A percentile compares a stretch with the other conserved stretches of the same genome.
Evolutionary conservation across 257 asterid genomes (phyloP).

Genomic region (Leptodermis oblonga): DNA sequence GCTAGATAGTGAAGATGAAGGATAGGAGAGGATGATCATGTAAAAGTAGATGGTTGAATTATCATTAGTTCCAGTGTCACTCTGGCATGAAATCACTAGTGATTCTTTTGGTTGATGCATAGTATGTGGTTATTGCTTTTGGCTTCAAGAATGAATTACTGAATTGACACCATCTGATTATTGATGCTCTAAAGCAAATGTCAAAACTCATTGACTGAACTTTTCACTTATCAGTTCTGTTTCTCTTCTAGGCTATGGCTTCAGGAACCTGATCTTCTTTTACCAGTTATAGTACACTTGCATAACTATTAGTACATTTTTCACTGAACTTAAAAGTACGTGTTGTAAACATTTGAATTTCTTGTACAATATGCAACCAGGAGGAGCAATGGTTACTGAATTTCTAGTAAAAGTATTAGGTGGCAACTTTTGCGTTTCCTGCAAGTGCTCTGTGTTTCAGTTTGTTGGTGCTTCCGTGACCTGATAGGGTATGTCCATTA

Average conservation of each 20-base stretch:
- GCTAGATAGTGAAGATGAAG: slow-evolving; percentile 49
- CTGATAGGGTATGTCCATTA: background rate
- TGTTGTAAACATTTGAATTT: background rate
- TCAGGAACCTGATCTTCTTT: slow-evolving; percentile 3
- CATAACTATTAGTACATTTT: background rate
- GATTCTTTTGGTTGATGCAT: background rate
- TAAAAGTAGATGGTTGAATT: background rate
- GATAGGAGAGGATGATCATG: slow-evolving; percentile 20
- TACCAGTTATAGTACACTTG: no score
- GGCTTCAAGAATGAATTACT: background rate
- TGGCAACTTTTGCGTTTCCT: background rate
- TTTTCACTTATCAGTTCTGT: background rate
- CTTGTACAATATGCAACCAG: background rate
- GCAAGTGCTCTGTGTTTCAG: background rate
- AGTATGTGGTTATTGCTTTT: background rate
- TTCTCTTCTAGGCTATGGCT: background rate
- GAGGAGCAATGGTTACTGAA: no score
- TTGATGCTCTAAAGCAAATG: slow-evolving; percentile 1
- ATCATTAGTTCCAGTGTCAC: background rate
- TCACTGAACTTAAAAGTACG: background rate
- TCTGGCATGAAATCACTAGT: no score
- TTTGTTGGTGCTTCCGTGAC: background rate
- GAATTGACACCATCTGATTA: background rate
- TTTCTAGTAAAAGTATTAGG: no score
- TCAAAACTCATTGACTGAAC: slow-evolving; percentile 2